phyloP scores from a whole-genome alignment of 2,329 filamentous ascomycete genomes.

The Eutypa lata region DNA sequence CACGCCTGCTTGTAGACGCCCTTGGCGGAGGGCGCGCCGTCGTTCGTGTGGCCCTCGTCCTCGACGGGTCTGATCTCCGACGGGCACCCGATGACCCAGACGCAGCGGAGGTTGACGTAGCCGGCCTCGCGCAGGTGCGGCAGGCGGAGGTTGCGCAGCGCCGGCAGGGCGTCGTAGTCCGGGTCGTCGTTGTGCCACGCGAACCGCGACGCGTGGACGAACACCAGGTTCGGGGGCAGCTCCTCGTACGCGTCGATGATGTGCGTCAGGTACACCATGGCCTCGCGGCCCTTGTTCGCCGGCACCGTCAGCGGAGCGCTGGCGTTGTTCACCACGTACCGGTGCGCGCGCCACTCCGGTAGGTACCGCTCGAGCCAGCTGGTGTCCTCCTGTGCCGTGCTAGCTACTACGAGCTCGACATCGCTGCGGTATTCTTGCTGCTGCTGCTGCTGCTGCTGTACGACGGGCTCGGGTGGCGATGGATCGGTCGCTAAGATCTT shows the following conservation, averaged over 20 bases:
- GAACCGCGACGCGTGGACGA: constrained; percentile 37
- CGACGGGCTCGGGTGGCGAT: constrained; percentile 1
- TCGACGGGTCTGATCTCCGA: constrained; percentile 40
- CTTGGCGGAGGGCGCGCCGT: constrained; percentile 33
- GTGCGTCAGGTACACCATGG: constrained; percentile 52
- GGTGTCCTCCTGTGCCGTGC: constrained; percentile 26
- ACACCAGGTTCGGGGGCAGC: constrained; percentile 34
- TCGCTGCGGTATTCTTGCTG: constrained; percentile 5
- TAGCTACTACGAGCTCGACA: constrained; percentile 31
- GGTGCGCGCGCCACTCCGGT: constrained; percentile 46
- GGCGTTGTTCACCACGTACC: constrained; percentile 53
- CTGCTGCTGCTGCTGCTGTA: background rate
- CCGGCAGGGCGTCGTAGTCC: constrained; percentile 50
- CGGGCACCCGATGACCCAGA: constrained; percentile 55
- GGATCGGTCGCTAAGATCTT: background rate
- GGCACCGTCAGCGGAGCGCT: constrained; percentile 45
- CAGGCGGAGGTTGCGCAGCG: constrained; percentile 46
- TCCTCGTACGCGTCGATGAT: constrained; percentile 47
- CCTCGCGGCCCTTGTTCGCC: constrained; percentile 48
- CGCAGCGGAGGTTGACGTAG: constrained; percentile 60
- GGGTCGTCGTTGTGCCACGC: constrained; percentile 54
- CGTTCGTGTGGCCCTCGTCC: constrained; percentile 33
- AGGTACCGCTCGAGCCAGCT: constrained; percentile 41
- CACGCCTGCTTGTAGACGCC: constrained; percentile 41
- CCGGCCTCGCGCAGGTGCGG: constrained; percentile 50